Percentiles rank a stretch among this genome's conserved stretches.
Conservation (phyloP, 2,329 filamentous ascomycete species). For the Xylaria sp. region DNA sequence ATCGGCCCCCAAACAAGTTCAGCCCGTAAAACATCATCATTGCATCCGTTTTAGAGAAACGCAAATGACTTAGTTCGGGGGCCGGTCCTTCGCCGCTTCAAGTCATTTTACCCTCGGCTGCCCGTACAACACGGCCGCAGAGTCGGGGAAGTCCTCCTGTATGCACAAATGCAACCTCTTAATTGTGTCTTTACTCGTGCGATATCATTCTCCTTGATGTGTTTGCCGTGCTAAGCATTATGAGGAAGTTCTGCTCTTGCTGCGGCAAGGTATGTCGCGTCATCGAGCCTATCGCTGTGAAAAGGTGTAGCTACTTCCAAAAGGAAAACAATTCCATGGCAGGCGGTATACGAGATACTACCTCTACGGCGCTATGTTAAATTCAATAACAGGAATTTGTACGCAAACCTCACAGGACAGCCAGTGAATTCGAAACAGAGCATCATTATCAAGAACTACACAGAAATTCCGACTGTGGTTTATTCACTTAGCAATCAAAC, state of each 20-base stretch:
- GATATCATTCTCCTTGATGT: neutral
- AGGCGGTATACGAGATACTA: neutral
- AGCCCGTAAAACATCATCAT: neutral
- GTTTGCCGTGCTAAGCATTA: neutral
- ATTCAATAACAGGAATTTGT: neutral
- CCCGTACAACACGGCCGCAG: neutral
- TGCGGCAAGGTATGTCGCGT: too few relatives aligned
- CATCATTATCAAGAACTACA: neutral
- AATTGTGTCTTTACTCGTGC: neutral
- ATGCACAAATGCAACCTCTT: neutral
- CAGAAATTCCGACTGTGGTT: neutral
- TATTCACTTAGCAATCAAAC: neutral
- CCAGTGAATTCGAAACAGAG: neutral
- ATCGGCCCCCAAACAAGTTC: constrained; percentile 1
- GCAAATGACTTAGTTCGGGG: neutral
- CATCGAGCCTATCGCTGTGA: neutral
- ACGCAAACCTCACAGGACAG: neutral
- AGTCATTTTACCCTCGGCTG: neutral
- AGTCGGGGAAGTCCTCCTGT: neutral
- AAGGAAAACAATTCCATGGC: neutral
- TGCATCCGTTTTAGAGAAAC: neutral
- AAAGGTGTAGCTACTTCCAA: neutral
- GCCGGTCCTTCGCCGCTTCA: neutral
- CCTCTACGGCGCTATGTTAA: too few relatives aligned
- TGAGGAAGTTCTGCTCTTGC: too few relatives aligned